Evolutionary conservation across 1,284 basidiomycete genomes (phyloP), one percentile per base, ranked within the genome.

Genomic region (Sporisorium exsertum): DNA sequence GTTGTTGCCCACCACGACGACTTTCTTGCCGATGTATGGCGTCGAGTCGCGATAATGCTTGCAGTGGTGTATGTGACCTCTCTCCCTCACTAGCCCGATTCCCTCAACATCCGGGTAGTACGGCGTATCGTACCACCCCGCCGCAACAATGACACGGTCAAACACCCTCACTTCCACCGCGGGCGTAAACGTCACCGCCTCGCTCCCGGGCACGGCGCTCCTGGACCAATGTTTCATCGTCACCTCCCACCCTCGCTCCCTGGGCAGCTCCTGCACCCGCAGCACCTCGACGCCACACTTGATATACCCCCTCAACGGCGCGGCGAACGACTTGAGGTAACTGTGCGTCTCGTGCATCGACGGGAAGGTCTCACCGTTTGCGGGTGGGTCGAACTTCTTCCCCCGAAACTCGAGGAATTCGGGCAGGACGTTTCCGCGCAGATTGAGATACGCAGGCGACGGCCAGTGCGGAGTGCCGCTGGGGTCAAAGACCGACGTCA

Each of bases 1-100:
- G 35, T 80, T 80, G 59, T 83, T 83, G 3, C 81, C 81, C 0
- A 82, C 79, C 27, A 83, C 76, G 1, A 83, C 71, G 24, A 83
- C 71, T 13, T 52, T 58, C 32, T 73, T 73, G 33, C 63, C 55
- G 4, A 29, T 37, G 58, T 78, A 80, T 5, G 67, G 32, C 8
- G 35, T 53, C n/a, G 71, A 70, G 18, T 73, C 72, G 37, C 81
- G 71, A 50, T 83, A 83, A 64, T 81, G 80, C 46, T 83, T 83
- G 51, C 79, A 80, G 61, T 82, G 81, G 35, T 82, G 79, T 16
- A 83, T 47, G 35, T 71, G 55, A 1, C 74, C 74, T 8, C 49
- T 45, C 13, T 55, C 18, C 5, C 47, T 57, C 1, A 77, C 80
- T 13, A 59, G n/a, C 1, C 62, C 33, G 5, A 81, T 58, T 0